phyloP scores from a whole-genome alignment of 345 rosid species.

The Pugionium dolabratum region DNA sequence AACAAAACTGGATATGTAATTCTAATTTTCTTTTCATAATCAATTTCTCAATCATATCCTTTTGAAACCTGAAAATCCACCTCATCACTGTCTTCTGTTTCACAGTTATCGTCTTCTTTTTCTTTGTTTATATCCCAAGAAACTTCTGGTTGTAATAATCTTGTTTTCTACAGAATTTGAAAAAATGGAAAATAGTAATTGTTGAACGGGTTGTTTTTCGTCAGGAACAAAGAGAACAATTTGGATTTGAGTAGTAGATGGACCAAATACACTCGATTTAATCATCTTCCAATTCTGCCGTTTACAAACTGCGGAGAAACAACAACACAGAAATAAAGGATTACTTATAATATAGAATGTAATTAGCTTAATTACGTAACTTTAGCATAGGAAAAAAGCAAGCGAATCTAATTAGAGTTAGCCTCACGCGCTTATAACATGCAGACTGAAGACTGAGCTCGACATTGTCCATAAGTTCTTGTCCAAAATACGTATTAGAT shows the following conservation, averaged over 20 bases:
- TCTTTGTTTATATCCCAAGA: constrained; percentile 18
- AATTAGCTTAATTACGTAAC: no score
- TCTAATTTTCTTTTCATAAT: background rate
- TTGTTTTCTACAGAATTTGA: background rate
- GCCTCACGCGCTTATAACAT: background rate
- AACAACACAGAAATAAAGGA: no score
- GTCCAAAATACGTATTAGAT: no score
- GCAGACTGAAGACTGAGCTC: background rate
- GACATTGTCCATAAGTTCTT: background rate
- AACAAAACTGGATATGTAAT: background rate
- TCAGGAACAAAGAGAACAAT: no score
- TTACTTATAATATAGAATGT: no score
- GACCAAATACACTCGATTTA: constrained; percentile 77
- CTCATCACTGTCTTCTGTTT: no score
- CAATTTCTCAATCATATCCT: constrained; percentile 6
- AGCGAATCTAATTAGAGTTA: constrained; percentile 8
- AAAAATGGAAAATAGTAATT: constrained; percentile 49
- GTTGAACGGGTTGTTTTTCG: no score
- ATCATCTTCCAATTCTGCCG: constrained; percentile 46
- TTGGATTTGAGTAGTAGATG: constrained; percentile 52
- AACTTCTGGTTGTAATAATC: background rate
- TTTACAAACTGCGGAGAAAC: no score
- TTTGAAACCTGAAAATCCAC: background rate
- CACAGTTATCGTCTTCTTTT: background rate
- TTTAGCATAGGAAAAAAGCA: no score